A percentile compares a stretch with the other conserved stretches of the same genome.
Evolutionary conservation across 2,329 filamentous ascomycete species (phyloP).

Genomic region (Fusarium kyushuense): DNA sequence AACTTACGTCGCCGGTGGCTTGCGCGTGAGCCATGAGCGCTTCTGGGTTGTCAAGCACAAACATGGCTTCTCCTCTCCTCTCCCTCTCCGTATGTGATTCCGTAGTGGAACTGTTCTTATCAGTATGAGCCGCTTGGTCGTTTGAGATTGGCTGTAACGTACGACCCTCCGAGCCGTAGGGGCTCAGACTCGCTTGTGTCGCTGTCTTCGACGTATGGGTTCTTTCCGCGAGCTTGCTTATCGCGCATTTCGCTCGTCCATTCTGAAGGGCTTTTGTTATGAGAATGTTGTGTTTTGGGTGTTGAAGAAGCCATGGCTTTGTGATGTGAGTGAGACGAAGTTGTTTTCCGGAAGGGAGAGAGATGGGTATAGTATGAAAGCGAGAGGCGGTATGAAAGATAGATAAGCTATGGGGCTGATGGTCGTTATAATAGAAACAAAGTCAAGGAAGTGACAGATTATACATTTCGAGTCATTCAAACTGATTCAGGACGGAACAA

Average conservation of each 20-base stretch:
- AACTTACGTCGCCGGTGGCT: slow-evolving; percentile 64
- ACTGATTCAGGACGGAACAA: not conserved
- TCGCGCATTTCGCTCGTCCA: slow-evolving; percentile 68
- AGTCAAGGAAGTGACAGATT: not conserved
- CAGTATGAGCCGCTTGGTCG: not conserved
- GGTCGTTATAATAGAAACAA: too few species aligned
- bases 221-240: slow-evolving; percentile 69
- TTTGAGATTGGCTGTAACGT: not conserved
- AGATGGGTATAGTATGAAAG: not conserved
- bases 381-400: not conserved
- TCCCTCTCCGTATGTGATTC: slow-evolving; percentile 60
- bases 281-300: slow-evolving; percentile 52
- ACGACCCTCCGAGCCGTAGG: slow-evolving; percentile 31
- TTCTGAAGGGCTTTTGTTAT: slow-evolving; percentile 36
- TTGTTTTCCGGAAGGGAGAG: not conserved
- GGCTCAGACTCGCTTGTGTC: slow-evolving; percentile 42
- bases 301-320: slow-evolving; percentile 36
- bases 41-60: slow-evolving; percentile 68
- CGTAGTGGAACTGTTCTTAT: slow-evolving; percentile 23
- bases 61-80: slow-evolving; percentile 62
- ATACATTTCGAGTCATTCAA: slow-evolving; percentile 13
- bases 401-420: too few species aligned
- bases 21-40: slow-evolving; percentile 70
- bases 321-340: not conserved
- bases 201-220: slow-evolving; percentile 59